Percentiles rank a stretch among this genome's conserved stretches.
These are phyloP conservation scores for Vigna unguiculata DNA, from an alignment of 306 rosid genomes.

Conservation along the genomic window DNA sequence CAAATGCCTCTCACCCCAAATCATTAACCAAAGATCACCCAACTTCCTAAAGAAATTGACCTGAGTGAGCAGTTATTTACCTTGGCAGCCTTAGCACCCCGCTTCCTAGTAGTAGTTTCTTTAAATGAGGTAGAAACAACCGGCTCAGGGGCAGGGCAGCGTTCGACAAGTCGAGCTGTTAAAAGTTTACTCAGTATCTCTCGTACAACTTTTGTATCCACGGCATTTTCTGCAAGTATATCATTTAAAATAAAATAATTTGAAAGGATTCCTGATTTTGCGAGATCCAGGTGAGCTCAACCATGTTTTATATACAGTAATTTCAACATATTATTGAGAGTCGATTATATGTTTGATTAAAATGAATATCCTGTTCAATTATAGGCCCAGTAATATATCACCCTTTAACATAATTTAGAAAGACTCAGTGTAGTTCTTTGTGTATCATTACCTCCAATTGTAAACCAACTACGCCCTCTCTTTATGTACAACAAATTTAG, in stretches of 20 bases:
- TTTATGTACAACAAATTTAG: slow-evolving; percentile 16
- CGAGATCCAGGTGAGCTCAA: slow-evolving; percentile 24
- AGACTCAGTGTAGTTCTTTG: background rate
- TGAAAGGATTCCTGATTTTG: slow-evolving; percentile 7
- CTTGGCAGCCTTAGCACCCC: slow-evolving; percentile 77
- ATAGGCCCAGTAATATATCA: background rate
- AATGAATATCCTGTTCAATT: slow-evolving; percentile 25
- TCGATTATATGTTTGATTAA: slow-evolving; percentile 15
- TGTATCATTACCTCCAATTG: background rate
- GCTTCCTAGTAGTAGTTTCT: slow-evolving; percentile 58
- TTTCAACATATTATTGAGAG: slow-evolving; percentile 11
- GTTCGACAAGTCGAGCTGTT: slow-evolving; percentile 65
- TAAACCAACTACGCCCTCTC: slow-evolving; percentile 16
- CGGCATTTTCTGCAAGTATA: slow-evolving; percentile 54
- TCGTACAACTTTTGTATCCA: slow-evolving; percentile 54
- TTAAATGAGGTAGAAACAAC: slow-evolving; percentile 52
- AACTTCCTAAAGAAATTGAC: slow-evolving; percentile 28
- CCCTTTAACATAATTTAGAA: slow-evolving; percentile 14
- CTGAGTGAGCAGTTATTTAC: slow-evolving; percentile 57
- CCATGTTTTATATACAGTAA: slow-evolving; percentile 14
- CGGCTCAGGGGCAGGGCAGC: slow-evolving; percentile 81
- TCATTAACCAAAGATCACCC: slow-evolving; percentile 27
- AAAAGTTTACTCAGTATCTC: slow-evolving; percentile 73
- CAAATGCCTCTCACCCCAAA: background rate
- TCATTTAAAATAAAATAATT: slow-evolving; percentile 34